Base-by-base conservation (phyloP, 768 basidiomycete species). In the Lactarius tabidus region DNA sequence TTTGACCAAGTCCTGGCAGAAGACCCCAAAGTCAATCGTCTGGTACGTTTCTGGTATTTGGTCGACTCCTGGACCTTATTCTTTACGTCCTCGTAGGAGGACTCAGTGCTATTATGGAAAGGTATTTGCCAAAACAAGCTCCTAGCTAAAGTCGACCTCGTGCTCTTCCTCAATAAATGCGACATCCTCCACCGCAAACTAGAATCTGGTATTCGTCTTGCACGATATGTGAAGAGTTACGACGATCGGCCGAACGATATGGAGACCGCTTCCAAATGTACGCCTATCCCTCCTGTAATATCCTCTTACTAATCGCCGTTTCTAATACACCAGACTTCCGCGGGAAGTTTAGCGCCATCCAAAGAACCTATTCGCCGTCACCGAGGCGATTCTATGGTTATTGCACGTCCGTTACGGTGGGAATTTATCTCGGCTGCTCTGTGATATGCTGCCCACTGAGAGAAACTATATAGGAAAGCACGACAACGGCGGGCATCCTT, bases 91-190 rank as follows among this genome's bases (percentile, higher is more conserved):
- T 36, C 48, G 52, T 60, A 91, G 89, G 86, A 90, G 73, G 91
- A 93, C 70, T 89, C 88, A 6, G 84, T 90, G 60, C 78, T 86
- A 53, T 78, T 93, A 12, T 93, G 90, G 90, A 86, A 84, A 60
- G 80, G 82, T 18, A 82, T 93, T 23, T 88, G 87, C 67, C 81
- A 83, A 33, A 91, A 91, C 76, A 84, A 81, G 70, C 82, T 92
- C 29, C 80, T 93, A 6, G 84, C 83, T 52, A 78, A 82, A 53
- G 89, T 91, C 35, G 87, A 89, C 68, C 78, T 91, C 38, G 87
- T 92, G 65, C 79, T 92, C 54, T 93, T 92, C 78, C 78, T 93
- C 59, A 93, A 92, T 77, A 93, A 93, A 73, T 87, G 87, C 65
- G 90, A 91, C 70, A 88, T 91, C 65, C 76, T 92, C 60, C 83